Evolutionary conservation across 208 protist genomes (phyloP), one percentile per base, ranked within the genome.

Genomic region (Borovskyia barvae): DNA sequence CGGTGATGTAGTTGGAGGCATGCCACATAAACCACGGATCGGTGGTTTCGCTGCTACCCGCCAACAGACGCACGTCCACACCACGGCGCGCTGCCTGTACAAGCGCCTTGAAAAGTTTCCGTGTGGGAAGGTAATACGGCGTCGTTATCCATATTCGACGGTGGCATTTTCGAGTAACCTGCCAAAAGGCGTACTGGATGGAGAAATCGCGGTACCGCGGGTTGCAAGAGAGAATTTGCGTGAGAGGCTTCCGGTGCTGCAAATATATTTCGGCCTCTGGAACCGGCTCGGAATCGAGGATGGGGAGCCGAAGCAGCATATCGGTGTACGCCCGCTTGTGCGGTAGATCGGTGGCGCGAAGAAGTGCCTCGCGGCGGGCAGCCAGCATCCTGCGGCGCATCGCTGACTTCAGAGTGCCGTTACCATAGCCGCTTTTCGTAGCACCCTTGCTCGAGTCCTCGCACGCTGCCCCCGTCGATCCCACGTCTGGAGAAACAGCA

Each of bases 11-110:
- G 55, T 88, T 87, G 5, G 79, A 90, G 14, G 83, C 90, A 66
- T 94, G 82, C 85, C 90, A 94, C 90, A 97, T 97, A 43, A 92
- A 92, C 75, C 83, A 92, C 54, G 92, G 91, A 63, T 97, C 93
- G 8, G 88, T 96, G 1, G 87, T 95, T 6, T 66, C 43, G 48
- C 70, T 80, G 60, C 89, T 90, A 24, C 90, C 90, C 14, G 91
- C 77, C 33, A 96, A 74, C 20, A 97, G 76, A 22, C 89, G 89
- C 20, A 97, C 93, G 67, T 97, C 89, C 14, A 95, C 89, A 20
- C 93, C 93, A 14, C 88, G 71, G 15, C 71, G 50, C 29, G 83
- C 90, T 5, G 93, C 90, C 24, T 80, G 72, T 22, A 93, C 22
- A 40, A 97, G 55, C 15, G 89, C 85, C 6, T 67, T 64, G 55